phyloP scores from a whole-genome alignment of 75 land plant genomes.

The Pseudotsuga menziesii region DNA sequence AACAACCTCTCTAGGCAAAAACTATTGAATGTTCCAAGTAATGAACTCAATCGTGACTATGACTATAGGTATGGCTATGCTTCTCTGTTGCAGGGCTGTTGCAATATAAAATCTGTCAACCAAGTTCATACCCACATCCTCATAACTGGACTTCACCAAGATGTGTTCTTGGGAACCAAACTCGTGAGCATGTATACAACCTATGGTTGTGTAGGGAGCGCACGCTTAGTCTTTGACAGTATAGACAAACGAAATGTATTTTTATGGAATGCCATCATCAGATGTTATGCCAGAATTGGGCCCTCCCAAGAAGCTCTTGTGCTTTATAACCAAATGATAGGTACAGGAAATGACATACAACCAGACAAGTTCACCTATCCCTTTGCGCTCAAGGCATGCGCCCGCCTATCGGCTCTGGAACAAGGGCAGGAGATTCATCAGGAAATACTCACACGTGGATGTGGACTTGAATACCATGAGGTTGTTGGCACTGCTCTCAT shows the following conservation, averaged over 20 bases:
- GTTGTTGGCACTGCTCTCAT: conserved; percentile 1
- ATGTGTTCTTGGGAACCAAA: neutral
- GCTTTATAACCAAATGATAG: conserved; percentile 27
- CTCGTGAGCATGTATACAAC: conserved; percentile 2
- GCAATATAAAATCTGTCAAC: neutral
- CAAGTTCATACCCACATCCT: neutral
- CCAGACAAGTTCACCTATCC: conserved; percentile 54
- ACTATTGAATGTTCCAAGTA: no score
- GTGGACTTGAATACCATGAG: neutral
- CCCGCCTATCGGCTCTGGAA: neutral
- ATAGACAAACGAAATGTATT: conserved; percentile 30
- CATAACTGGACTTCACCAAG: neutral
- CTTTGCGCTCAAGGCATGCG: conserved; percentile 38
- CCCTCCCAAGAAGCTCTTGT: conserved; percentile 8
- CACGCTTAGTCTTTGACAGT: conserved; percentile 22
- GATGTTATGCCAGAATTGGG: conserved; percentile 26
- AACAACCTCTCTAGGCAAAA: no score
- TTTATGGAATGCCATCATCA: conserved; percentile 49
- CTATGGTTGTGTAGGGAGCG: conserved; percentile 4
- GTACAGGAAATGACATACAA: conserved; percentile 1
- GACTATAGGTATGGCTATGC: neutral
- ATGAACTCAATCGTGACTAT: no score
- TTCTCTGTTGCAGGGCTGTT: neutral
- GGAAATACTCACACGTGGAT: neutral
- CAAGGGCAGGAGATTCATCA: conserved; percentile 5